These are phyloP conservation scores for Papiliotrema laurentii DNA, from an alignment of 1,284 basidiomycete genomes.

Conservation along the genomic window DNA sequence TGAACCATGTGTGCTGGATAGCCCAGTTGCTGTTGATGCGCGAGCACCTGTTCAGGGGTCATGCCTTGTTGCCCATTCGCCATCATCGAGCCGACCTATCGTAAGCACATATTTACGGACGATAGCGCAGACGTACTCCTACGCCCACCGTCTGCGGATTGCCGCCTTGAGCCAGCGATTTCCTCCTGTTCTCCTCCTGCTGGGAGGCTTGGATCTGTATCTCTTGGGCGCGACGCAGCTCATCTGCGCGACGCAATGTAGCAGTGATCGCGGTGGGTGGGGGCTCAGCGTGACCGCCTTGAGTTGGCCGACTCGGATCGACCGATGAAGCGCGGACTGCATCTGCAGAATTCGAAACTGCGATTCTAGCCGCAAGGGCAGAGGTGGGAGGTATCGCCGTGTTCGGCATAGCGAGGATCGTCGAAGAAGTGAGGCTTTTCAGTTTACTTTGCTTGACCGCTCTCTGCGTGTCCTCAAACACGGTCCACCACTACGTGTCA, in stretches of 20 bases:
- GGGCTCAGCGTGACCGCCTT: constrained; percentile 5
- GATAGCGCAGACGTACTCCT: no score
- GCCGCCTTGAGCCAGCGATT: neutral
- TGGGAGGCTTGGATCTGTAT: constrained; percentile 9
- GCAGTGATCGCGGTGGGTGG: constrained; percentile 1
- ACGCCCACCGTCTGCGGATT: no score
- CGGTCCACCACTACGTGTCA: constrained; percentile 5
- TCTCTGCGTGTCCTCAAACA: constrained; percentile 4
- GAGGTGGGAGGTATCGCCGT: constrained; percentile 7
- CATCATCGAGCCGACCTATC: no score
- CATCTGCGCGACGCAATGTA: constrained; percentile 11
- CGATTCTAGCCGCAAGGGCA: constrained; percentile 13
- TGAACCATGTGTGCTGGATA: neutral
- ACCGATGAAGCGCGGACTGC: constrained; percentile 15
- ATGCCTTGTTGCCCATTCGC: neutral
- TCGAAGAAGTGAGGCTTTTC: no score
- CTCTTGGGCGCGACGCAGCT: constrained; percentile 13
- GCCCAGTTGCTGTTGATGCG: neutral
- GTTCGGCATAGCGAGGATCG: neutral
- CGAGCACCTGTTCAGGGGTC: neutral
- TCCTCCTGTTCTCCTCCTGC: neutral
- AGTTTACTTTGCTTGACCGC: no score
- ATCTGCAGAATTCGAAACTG: constrained; percentile 11
- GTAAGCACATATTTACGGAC: no score
- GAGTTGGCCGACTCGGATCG: constrained; percentile 1